Conservation (phyloP, 306 rosid species). For the Sicyos edulis region DNA sequence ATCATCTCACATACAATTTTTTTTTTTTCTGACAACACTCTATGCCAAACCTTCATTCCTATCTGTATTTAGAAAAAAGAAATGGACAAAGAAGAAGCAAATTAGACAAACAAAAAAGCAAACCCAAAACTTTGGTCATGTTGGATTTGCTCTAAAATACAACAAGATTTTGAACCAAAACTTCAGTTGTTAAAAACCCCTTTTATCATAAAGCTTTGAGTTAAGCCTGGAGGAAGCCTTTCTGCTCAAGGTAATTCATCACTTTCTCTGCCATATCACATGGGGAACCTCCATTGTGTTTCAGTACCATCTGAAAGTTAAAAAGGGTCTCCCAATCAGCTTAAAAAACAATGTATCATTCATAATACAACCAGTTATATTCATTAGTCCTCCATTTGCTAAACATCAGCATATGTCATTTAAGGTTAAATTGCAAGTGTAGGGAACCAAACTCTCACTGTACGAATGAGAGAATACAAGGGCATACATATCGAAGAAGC, state of each 20-base stretch:
- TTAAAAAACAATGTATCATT: not conserved
- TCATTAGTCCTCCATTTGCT: not conserved
- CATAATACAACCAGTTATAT: not conserved
- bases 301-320: conserved; percentile 42
- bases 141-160: not conserved
- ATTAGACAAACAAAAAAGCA: not conserved
- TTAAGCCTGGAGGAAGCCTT: conserved; percentile 51
- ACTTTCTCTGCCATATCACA: conserved; percentile 60
- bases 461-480: too few species aligned
- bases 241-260: conserved; percentile 44
- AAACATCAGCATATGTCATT: not conserved
- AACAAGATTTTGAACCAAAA: conserved; percentile 1
- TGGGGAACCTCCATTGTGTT: conserved; percentile 46
- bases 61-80: conserved; percentile 10
- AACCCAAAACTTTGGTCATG: not conserved
- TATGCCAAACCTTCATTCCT: not conserved
- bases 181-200: conserved; percentile 6
- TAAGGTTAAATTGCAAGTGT: too few species aligned
- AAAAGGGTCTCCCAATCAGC: not conserved
- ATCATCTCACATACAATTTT: not conserved
- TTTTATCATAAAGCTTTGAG: not conserved
- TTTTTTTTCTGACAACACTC: not conserved
- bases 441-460: too few species aligned
- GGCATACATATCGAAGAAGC: too few species aligned
- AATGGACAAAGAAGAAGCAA: not conserved